Base-by-base conservation (phyloP, 768 basidiomycete species). In the Naganishia vishniacii region DNA sequence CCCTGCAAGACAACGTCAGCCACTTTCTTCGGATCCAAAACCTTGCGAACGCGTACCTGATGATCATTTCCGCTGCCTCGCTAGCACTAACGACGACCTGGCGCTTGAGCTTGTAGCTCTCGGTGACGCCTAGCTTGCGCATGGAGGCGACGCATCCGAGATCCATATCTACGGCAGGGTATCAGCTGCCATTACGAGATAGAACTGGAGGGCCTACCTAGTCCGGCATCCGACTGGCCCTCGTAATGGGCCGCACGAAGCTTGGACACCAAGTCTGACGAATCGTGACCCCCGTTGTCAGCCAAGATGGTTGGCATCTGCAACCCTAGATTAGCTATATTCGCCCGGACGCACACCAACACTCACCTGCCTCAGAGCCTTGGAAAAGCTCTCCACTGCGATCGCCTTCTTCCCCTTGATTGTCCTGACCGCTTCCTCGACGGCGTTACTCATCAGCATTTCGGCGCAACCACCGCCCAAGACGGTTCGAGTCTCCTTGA, bases 51-150 rank as follows among this genome's bases (percentile, higher is more conserved):
- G 70, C 73, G 84, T 28, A 79, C 88, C 94, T 84, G 68, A 99
- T 84, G 70, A 99, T 97, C 94, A 98, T 98, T 81, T 98, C 95
- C 1, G 91, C 88, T 18, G 93, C 95, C 75, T 99, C 95, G 63
- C 86, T 90, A 1, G 95, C 93, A 72, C 91, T 94, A 48, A 89
- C 79, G 3, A 99, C 87, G 0, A 98, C 93, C 78, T 97, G 93
- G 42, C 87, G 82, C 81, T 99, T 99, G 68, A 99, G 81, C 81
- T 98, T 98, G 80, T 91, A 99, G 70, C 89, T 92, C 80, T 99
- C 94, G 0, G 93, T 97, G 40, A 99, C 80, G 32, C 95, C 95
- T 12, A 94, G 80, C 49, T 84, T 78, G 70, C 78, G 82, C 95
- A 99, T 97, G 7, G 90, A 92, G 0, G 83, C 91, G 61, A 99